Conservation (phyloP, 257 asterid species). For the Solanum chmielewskii region DNA sequence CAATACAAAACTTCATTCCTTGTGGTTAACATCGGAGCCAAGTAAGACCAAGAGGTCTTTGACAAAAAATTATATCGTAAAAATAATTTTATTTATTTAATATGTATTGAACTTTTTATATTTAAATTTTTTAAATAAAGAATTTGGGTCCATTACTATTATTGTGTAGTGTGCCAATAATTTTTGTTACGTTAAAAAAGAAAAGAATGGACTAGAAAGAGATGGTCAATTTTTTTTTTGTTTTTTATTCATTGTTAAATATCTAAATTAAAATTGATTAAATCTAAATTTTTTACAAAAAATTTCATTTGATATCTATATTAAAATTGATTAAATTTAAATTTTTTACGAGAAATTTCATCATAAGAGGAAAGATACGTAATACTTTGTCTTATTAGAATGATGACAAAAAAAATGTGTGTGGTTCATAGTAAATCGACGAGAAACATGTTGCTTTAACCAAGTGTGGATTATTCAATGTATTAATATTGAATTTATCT, state of each 20-base stretch:
- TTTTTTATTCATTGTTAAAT: rapidly evolving
- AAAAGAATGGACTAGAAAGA: background rate
- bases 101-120: too few relatives aligned
- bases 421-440: background rate
- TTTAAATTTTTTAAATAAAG: too few relatives aligned
- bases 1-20: background rate
- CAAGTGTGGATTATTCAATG: too few relatives aligned
- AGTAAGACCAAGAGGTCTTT: background rate
- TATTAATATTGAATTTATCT: too few relatives aligned
- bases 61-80: rapidly evolving
- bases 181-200: background rate
- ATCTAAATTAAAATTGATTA: background rate
- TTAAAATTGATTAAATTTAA: too few relatives aligned
- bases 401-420: background rate
- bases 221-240: background rate
- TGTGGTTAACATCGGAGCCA: background rate
- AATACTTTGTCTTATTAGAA: background rate
- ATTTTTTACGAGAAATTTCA: rapidly evolving
- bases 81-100: background rate
- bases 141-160: background rate
- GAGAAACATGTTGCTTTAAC: background rate
- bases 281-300: too few relatives aligned
- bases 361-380: too few relatives aligned
- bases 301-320: too few relatives aligned
- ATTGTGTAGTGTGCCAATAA: background rate